These are phyloP conservation scores for Neurospora sp. DNA, from an alignment of 495 filamentous ascomycete genomes.

Conservation along the genomic window DNA sequence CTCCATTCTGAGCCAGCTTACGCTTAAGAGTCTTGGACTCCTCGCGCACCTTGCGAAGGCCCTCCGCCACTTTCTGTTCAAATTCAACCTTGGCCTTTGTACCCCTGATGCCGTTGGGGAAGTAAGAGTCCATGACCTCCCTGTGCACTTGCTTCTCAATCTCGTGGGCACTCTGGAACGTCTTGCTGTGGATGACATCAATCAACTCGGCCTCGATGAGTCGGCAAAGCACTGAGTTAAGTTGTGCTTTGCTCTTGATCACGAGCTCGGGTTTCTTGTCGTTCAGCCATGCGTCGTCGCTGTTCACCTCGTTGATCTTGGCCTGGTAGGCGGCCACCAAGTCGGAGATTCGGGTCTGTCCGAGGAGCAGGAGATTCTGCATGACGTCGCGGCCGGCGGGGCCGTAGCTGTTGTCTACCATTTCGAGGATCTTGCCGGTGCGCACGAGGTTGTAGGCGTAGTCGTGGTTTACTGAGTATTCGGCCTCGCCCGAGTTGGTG, in stretches of 20 bases:
- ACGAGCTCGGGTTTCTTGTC: constrained; percentile 13
- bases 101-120: constrained; percentile 30
- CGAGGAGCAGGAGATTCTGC: constrained; percentile 62
- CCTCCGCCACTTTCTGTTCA: constrained; percentile 43
- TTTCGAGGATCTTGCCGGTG: constrained; percentile 69
- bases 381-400: constrained; percentile 58
- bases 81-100: constrained; percentile 50
- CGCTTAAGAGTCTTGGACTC: constrained; percentile 39
- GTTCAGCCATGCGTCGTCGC: constrained; percentile 3
- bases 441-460: constrained; percentile 72
- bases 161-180: constrained; percentile 32
- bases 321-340: constrained; percentile 41
- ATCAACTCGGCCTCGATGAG: constrained; percentile 37
- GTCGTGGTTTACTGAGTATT: constrained; percentile 69
- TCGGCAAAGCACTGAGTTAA: constrained; percentile 31
- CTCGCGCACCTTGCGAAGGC: constrained; percentile 38
- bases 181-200: constrained; percentile 27
- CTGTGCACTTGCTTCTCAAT: constrained; percentile 26
- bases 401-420: constrained; percentile 62
- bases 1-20: constrained; percentile 32
- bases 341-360: constrained; percentile 65
- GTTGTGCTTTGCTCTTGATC: constrained; percentile 22
- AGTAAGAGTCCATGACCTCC: constrained; percentile 32
- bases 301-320: constrained; percentile 23
- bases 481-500: constrained; percentile 48